Evolutionary conservation across 2,329 filamentous ascomycete genomes (phyloP).

Genomic region (Cadophora sp.): DNA sequence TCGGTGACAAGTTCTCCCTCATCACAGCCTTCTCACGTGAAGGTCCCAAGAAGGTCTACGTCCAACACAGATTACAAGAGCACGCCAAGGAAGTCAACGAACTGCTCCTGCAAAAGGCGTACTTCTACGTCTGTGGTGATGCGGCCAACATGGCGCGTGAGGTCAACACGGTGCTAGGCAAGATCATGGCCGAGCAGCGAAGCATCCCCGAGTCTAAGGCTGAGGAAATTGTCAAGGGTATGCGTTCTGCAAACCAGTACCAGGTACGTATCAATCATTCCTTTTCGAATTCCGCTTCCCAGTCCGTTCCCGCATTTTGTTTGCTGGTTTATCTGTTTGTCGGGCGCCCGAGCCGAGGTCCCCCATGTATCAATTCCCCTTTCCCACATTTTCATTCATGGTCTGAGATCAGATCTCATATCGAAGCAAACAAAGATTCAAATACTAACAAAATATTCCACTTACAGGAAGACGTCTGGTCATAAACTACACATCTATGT

Average conservation of each 20-base stretch:
- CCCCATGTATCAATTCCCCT: neutral
- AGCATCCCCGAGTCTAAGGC: constrained; percentile 84
- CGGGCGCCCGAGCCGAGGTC: neutral
- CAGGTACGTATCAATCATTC: constrained; percentile 64
- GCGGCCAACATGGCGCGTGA: constrained; percentile 97
- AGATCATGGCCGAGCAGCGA: constrained; percentile 86
- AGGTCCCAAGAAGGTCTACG: constrained; percentile 87
- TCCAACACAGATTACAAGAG: constrained; percentile 91
- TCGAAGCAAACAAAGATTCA: constrained; percentile 7
- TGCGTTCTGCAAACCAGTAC: constrained; percentile 94
- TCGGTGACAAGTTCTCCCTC: constrained; percentile 89
- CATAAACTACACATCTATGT: constrained; percentile 12
- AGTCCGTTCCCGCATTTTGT: neutral
- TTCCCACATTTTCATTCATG: neutral
- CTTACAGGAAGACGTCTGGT: constrained; percentile 25
- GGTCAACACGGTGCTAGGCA: constrained; percentile 84
- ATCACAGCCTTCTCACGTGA: constrained; percentile 97
- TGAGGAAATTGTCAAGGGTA: constrained; percentile 95
- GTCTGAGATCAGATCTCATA: neutral
- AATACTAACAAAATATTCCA: constrained; percentile 17
- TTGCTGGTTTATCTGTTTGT: constrained; percentile 18
- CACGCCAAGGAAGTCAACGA: constrained; percentile 84
- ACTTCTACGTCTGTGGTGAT: constrained; percentile 98
- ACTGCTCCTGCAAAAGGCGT: constrained; percentile 83
- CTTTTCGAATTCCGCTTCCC: neutral